Percentiles rank a stretch among this genome's conserved stretches.
Evolutionary conservation across 495 filamentous ascomycete species (phyloP).

Genomic region (Aspergillus coremiiformis): DNA sequence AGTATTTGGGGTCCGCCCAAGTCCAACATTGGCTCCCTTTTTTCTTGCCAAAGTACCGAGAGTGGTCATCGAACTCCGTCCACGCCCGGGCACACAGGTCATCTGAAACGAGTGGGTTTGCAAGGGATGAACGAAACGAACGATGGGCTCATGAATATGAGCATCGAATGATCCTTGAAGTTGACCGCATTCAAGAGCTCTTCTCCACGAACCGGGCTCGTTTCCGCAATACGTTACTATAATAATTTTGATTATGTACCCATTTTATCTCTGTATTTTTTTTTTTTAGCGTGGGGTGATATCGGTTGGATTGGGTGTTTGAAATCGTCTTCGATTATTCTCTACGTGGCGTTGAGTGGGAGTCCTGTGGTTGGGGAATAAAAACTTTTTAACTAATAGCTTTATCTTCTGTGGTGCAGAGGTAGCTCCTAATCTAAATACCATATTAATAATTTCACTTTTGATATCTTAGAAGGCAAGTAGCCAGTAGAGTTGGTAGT

Average conservation of each 20-base stretch:
- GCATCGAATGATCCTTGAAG: conserved; percentile 56
- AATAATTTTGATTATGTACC: neutral
- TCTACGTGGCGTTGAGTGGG: neutral
- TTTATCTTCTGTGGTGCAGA: neutral
- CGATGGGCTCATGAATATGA: conserved; percentile 96
- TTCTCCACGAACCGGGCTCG: conserved; percentile 10
- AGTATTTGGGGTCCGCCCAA: conserved; percentile 65
- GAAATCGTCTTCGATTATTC: neutral
- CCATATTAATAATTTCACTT: no score
- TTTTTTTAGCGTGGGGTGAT: neutral
- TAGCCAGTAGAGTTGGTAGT: neutral
- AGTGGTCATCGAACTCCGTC: conserved; percentile 26
- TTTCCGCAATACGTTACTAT: neutral
- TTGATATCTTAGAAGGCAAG: no score
- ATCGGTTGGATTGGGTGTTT: neutral
- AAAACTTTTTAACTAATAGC: neutral
- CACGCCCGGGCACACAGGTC: conserved; percentile 28
- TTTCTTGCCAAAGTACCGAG: conserved; percentile 41
- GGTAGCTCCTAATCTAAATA: neutral
- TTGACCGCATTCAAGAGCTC: neutral
- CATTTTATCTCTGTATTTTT: neutral
- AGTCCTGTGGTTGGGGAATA: neutral
- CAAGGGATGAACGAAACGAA: conserved; percentile 96
- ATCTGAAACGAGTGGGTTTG: conserved; percentile 67
- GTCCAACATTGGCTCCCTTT: conserved; percentile 43